phyloP scores from a whole-genome alignment of 805 yeast genomes.

The Cephaloascus albidus region DNA sequence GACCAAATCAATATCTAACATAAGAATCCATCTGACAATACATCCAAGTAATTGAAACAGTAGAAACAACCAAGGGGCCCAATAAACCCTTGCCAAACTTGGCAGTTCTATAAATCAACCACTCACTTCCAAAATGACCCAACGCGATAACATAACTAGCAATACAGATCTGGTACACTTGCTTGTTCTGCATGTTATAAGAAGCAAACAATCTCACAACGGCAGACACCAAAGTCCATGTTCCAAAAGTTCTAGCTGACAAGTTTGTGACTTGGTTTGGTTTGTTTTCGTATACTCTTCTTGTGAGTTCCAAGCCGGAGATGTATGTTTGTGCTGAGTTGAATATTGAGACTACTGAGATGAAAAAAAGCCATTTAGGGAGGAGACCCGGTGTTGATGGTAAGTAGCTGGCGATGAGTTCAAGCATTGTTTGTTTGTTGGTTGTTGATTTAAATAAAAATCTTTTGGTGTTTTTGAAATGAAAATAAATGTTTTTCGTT shows the following conservation, averaged over 20 bases:
- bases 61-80: constrained; percentile 79
- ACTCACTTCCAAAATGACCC: constrained; percentile 75
- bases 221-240: constrained; percentile 90
- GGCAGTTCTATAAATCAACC: constrained; percentile 72
- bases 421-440: neutral
- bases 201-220: constrained; percentile 85
- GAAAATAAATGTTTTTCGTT: no score
- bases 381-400: constrained; percentile 45
- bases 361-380: constrained; percentile 73
- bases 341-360: constrained; percentile 84
- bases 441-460: no score
- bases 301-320: constrained; percentile 65
- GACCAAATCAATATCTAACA: constrained; percentile 9
- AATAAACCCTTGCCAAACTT: constrained; percentile 78
- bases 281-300: constrained; percentile 63
- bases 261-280: constrained; percentile 42
- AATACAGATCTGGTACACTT: constrained; percentile 69
- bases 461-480: no score
- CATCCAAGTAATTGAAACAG: constrained; percentile 77
- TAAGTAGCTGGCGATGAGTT: constrained; percentile 3
- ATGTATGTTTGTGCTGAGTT: constrained; percentile 83
- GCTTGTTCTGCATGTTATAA: constrained; percentile 56
- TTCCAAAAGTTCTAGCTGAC: constrained; percentile 95
- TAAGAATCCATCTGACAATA: constrained; percentile 58
- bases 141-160: constrained; percentile 79